Evolutionary conservation across 2,329 filamentous ascomycete genomes (phyloP).

Genomic region (Trichoderma citrinoviride): DNA sequence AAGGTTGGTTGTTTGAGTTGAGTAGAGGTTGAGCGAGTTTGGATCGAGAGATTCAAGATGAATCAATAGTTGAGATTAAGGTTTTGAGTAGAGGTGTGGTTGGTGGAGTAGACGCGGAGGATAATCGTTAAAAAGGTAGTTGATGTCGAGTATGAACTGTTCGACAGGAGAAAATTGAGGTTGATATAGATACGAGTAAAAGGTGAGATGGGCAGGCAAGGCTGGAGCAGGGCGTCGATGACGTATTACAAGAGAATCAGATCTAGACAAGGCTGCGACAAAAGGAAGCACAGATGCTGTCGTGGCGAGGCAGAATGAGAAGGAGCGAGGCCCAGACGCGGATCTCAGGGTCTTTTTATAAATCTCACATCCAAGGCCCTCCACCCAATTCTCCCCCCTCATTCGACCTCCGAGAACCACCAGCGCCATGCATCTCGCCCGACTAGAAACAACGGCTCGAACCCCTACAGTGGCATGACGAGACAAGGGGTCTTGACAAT

Average conservation of each 20-base stretch:
- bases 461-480: neutral
- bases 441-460: neutral
- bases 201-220: neutral
- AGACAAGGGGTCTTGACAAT: neutral
- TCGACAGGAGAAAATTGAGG: neutral
- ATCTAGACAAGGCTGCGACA: neutral
- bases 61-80: neutral
- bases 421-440: neutral
- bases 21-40: neutral
- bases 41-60: too few species aligned
- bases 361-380: constrained; percentile 21
- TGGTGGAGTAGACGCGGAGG: too few species aligned
- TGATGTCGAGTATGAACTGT: too few species aligned
- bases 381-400: neutral
- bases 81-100: neutral
- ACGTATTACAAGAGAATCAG: neutral
- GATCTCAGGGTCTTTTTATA: constrained; percentile 28
- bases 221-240: neutral
- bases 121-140: too few species aligned
- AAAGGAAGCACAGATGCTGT: neutral
- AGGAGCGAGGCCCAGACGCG: neutral
- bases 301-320: neutral
- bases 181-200: neutral
- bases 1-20: neutral
- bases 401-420: neutral